Evolutionary conservation across 2,329 filamentous ascomycete genomes (phyloP).

Genomic region (Pseudocercospora eumusae): DNA sequence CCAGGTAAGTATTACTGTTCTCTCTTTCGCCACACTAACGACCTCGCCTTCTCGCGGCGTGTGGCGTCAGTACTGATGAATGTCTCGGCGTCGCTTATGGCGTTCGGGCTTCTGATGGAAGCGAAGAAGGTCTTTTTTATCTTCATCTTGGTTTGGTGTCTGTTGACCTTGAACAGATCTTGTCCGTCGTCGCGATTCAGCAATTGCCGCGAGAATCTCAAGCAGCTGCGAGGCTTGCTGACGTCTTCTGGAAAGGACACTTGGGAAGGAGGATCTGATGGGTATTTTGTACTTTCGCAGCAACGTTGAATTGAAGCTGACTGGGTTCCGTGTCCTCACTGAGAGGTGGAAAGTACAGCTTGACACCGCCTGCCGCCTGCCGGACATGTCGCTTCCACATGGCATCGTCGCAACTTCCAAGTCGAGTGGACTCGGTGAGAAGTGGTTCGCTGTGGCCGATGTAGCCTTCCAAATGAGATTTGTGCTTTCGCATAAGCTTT

Average conservation of each 20-base stretch:
- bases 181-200: background rate
- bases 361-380: background rate
- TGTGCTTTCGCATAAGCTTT: background rate
- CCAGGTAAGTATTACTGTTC: background rate
- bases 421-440: background rate
- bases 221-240: background rate
- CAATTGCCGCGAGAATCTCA: background rate
- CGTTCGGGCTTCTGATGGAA: constrained; percentile 2
- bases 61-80: constrained; percentile 5
- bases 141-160: constrained; percentile 35
- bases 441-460: background rate
- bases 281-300: background rate
- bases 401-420: background rate
- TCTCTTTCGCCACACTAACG: background rate
- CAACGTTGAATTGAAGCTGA: background rate
- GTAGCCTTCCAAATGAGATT: background rate
- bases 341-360: background rate
- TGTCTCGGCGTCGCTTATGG: background rate
- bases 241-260: background rate
- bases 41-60: constrained; percentile 6
- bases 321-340: background rate
- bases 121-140: background rate
- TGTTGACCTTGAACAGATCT: background rate
- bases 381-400: background rate
- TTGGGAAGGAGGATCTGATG: background rate